Evolutionary conservation across 345 rosid species (phyloP), one percentile per base, ranked within the genome.

Genomic region (Combretum micranthum): DNA sequence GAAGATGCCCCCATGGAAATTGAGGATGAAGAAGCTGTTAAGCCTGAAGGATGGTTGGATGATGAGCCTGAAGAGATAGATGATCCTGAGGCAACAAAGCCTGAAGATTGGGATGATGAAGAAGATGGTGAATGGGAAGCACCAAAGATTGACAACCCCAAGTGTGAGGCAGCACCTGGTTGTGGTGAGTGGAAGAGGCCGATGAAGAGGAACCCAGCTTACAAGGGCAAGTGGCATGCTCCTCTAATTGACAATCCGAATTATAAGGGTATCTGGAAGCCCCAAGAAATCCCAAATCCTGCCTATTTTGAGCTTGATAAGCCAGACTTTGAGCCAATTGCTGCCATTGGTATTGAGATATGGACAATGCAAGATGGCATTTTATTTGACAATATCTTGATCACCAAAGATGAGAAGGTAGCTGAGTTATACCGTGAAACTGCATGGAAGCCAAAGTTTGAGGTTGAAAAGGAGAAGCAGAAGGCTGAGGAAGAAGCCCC

Each of bases 321-420:
- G 23, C 80, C 82, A 5, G 50, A 82, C 23, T 76, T 82, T 51
- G 84, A 78, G 73, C 82, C 87, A 44, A 76, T 79, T 44, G 68
- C 82, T 60, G 87, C 84, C 51, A 44, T 79, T 60, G 87, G 82
- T 14, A 79, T 82, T 57, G 87, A 82, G 82, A 79, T 82, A 45
- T 82, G 84, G 87, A 82, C 87, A 15, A 82, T 82, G 87, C 84
- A 82, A 55, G 87, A 82, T 65, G 84, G 84, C 15, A 63, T 79
- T 19, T 55, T 79, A 73, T 82, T 79, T 37, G 82, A 77, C 55
- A 76, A 79, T 45, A 61, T 82, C 54, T 55, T 79, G 78, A 76
- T 82, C 52, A 50, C 84, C 13, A 67, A 63, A 8, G 70, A 72
- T 42, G 84, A 79, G 72, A 68, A 74, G 50, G 71, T 53, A 39